Evolutionary conservation across 768 basidiomycete species (phyloP).

Genomic region (Tylopilus intermedius): DNA sequence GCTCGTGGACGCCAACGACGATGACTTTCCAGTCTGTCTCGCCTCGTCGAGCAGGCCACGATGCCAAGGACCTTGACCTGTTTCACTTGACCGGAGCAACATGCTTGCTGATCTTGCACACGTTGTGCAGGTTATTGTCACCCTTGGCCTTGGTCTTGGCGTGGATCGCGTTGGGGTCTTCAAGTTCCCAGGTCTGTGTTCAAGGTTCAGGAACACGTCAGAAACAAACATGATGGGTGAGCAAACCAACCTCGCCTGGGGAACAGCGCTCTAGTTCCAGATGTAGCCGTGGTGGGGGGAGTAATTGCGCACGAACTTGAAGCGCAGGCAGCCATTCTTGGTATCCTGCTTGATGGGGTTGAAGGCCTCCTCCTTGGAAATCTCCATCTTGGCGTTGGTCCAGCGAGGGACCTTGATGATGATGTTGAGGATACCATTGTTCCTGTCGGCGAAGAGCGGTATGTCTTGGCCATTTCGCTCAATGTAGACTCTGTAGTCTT

Average conservation of each 20-base stretch:
- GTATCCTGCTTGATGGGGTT: conserved; percentile 99
- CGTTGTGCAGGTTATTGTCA: conserved; percentile 98
- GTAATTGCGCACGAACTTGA: conserved; percentile 85
- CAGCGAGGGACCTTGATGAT: conserved; percentile 96
- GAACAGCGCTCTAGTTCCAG: conserved; percentile 99
- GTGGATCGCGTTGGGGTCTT: conserved; percentile 80
- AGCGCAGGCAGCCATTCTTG: conserved; percentile 94
- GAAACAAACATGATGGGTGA: no score
- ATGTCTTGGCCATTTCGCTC: conserved; percentile 90
- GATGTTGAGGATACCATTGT: conserved; percentile 97
- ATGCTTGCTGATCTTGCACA: conserved; percentile 99
- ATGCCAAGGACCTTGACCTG: conserved; percentile 99
- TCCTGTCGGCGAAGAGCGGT: conserved; percentile 95
- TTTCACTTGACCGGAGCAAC: conserved; percentile 97
- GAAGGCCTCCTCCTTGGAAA: conserved; percentile 96
- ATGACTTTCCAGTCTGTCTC: conserved; percentile 99
- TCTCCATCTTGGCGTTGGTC: conserved; percentile 99
- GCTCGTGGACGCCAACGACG: conserved; percentile 93
- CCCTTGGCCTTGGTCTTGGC: conserved; percentile 98
- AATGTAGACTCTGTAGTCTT: conserved; percentile 93
- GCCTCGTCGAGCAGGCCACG: conserved; percentile 99
- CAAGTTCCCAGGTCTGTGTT: conserved; percentile 92
- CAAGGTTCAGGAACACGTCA: not conserved
- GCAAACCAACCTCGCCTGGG: conserved; percentile 71
- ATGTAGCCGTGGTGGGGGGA: conserved; percentile 99